Evolutionary conservation across 2,329 filamentous ascomycete species (phyloP).

Genomic region (Trichoderma sp.): DNA sequence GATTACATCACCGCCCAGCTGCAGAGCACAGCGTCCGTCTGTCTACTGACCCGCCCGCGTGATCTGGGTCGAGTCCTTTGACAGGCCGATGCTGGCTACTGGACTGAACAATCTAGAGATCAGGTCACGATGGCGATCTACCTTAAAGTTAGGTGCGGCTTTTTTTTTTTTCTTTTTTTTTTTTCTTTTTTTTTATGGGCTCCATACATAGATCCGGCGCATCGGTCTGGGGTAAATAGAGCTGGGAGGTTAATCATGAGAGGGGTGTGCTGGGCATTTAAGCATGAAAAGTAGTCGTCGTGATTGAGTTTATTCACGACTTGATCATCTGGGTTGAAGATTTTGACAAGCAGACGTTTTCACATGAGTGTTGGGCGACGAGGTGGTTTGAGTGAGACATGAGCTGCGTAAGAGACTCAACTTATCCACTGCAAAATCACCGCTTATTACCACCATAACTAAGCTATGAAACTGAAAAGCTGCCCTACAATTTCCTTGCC

Average conservation of each 20-base stretch:
- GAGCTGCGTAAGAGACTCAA: neutral
- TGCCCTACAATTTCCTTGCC: too few relatives aligned
- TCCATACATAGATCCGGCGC: neutral
- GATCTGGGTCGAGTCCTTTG: neutral
- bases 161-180: too few relatives aligned
- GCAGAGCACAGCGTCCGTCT: neutral
- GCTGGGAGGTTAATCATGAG: neutral
- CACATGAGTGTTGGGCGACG: neutral
- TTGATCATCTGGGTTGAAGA: too few relatives aligned
- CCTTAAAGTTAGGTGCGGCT: neutral
- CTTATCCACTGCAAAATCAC: neutral
- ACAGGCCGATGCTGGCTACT: neutral
- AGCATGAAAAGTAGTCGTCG: slow-evolving; percentile 15
- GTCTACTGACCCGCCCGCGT: slow-evolving; percentile 4
- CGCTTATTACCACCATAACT: neutral
- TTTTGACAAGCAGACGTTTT: neutral
- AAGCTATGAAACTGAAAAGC: neutral
- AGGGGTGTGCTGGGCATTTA: slow-evolving; percentile 19
- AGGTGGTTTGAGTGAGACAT: neutral
- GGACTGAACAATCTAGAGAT: neutral
- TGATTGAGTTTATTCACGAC: neutral
- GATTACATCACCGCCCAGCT: neutral
- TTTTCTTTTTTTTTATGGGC: neutral
- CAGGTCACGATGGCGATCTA: slow-evolving; percentile 13
- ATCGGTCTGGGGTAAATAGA: neutral